Conservation (phyloP, 164 flowering plant genomes). For the Kingdonia uniflora region DNA sequence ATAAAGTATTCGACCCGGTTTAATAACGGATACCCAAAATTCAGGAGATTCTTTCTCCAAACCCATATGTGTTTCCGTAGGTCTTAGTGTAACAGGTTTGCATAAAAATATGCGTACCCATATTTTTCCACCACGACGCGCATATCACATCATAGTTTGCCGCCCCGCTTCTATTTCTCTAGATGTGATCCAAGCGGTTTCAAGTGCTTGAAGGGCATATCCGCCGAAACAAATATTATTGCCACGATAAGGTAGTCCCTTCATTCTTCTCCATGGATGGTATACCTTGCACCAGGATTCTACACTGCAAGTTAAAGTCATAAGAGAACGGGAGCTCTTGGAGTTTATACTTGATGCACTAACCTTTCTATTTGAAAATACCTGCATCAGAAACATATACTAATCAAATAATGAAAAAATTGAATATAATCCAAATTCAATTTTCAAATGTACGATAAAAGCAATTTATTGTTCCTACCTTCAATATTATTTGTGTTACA, state of each 20-base stretch:
- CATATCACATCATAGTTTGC: conserved; percentile 4
- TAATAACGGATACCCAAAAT: conserved; percentile 8
- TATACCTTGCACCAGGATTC: no score
- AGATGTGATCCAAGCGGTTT: conserved; percentile 6
- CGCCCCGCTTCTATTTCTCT: conserved; percentile 4
- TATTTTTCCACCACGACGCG: conserved; percentile 1
- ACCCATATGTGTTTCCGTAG: conserved; percentile 7
- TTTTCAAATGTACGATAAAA: no score
- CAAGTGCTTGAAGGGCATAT: conserved; percentile 6
- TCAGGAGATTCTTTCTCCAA: conserved; percentile 11
- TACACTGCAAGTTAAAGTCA: no score
- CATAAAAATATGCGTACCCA: conserved; percentile 5
- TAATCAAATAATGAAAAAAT: no score
- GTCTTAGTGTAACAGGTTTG: conserved; percentile 5
- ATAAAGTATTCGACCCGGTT: conserved; percentile 17
- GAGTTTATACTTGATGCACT: no score
- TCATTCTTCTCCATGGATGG: conserved; percentile 1
- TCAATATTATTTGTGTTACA: no score
- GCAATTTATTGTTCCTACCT: no score
- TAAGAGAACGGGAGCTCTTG: no score
- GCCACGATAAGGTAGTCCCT: neutral
- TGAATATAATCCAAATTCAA: no score
- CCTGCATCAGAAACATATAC: no score
- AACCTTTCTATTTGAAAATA: no score
- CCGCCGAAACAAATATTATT: neutral